phyloP scores from a whole-genome alignment of 768 basidiomycete genomes.

The Tylopilus plumbeoviolaceoides region DNA sequence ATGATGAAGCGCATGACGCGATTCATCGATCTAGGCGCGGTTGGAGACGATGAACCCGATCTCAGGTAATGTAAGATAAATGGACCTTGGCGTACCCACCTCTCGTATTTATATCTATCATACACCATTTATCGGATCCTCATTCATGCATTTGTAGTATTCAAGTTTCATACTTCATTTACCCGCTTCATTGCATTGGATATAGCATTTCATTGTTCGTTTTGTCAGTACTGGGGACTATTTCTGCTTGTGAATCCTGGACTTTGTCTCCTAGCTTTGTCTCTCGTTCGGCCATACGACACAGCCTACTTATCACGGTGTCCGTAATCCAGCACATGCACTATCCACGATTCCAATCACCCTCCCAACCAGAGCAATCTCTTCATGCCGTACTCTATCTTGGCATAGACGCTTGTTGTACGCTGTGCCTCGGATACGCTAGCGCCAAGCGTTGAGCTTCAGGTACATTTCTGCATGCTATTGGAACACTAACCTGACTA shows the following conservation, averaged over 20 bases:
- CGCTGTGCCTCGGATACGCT: slow-evolving; percentile 81
- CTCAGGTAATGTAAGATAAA: slow-evolving; percentile 29
- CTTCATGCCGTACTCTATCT: slow-evolving; percentile 94
- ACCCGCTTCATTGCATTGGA: slow-evolving; percentile 18
- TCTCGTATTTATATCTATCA: slow-evolving; percentile 15
- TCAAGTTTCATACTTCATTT: slow-evolving; percentile 11
- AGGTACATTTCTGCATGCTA: not conserved
- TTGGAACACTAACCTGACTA: slow-evolving; percentile 61
- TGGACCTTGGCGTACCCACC: slow-evolving; percentile 10
- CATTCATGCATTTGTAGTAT: slow-evolving; percentile 21
- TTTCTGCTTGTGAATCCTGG: slow-evolving; percentile 4
- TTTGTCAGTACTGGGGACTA: slow-evolving; percentile 12
- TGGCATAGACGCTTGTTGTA: slow-evolving; percentile 82
- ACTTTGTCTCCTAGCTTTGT: not conserved
- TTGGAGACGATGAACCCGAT: slow-evolving; percentile 26
- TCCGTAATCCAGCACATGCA: slow-evolving; percentile 10
- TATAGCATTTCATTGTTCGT: slow-evolving; percentile 17
- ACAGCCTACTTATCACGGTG: slow-evolving; percentile 9
- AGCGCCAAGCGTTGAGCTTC: slow-evolving; percentile 5
- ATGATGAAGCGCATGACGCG: slow-evolving; percentile 77
- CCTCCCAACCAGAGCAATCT: slow-evolving; percentile 84
- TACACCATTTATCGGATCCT: slow-evolving; percentile 14
- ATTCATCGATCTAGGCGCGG: slow-evolving; percentile 65
- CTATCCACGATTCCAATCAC: slow-evolving; percentile 25
- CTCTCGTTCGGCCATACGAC: slow-evolving; percentile 10